These are phyloP conservation scores for Oryza longistaminata DNA, from an alignment of 176 grass and related monocot species.

Conservation along the genomic window DNA sequence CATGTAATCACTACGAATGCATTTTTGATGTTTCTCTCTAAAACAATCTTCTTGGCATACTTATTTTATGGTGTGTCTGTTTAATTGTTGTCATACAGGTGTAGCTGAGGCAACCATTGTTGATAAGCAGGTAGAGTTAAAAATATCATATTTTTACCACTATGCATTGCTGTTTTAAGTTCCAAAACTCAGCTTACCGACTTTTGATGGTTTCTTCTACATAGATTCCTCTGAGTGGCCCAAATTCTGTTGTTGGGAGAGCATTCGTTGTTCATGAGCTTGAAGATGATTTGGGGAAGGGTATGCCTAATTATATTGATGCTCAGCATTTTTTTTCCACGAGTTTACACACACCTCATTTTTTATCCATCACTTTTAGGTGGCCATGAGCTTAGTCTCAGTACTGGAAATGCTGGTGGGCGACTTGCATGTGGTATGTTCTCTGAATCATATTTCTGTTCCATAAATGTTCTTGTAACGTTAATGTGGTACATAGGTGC, in stretches of 20 bases:
- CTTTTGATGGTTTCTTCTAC: slow-evolving; percentile 28
- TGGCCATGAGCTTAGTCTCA: slow-evolving; percentile 93
- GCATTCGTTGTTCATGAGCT: slow-evolving; percentile 99
- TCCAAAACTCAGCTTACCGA: neutral
- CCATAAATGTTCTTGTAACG: neutral
- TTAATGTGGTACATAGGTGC: neutral
- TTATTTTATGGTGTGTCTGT: slow-evolving; percentile 27
- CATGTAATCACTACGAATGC: neutral
- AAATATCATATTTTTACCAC: neutral
- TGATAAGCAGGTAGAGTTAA: slow-evolving; percentile 69
- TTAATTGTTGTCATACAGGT: slow-evolving; percentile 54
- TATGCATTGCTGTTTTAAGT: neutral
- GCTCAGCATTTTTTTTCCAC: neutral
- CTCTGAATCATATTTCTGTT: neutral
- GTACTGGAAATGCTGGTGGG: slow-evolving; percentile 96
- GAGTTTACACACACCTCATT: neutral
- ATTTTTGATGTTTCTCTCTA: slow-evolving; percentile 18
- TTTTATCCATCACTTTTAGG: slow-evolving; percentile 46
- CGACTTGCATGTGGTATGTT: slow-evolving; percentile 93
- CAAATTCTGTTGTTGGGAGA: slow-evolving; percentile 87
- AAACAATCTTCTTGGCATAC: neutral
- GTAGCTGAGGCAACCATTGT: slow-evolving; percentile 86
- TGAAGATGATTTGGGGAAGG: slow-evolving; percentile 97
- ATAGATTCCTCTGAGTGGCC: slow-evolving; percentile 82
- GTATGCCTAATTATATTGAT: slow-evolving; percentile 44